Percentiles rank a stretch among this genome's conserved stretches.
phyloP scores from a whole-genome alignment of 2,329 filamentous ascomycete genomes.

The Apiospora koreana region DNA sequence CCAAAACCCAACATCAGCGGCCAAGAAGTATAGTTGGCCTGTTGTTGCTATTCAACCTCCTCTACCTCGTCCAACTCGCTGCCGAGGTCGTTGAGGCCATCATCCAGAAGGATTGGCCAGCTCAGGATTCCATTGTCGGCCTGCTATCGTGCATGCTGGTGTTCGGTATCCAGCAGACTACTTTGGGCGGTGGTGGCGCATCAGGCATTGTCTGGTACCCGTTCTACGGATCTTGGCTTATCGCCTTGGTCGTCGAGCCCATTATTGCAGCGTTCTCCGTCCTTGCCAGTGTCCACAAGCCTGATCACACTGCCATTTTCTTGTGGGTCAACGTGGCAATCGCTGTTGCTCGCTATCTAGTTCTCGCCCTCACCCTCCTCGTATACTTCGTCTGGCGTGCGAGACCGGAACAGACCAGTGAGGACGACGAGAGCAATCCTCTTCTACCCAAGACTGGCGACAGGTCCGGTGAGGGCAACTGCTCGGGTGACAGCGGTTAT shows the following conservation, averaged over 20 bases:
- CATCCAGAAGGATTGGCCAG: slow-evolving; percentile 38
- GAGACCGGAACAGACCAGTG: slow-evolving; percentile 23
- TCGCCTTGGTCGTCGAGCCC: slow-evolving; percentile 59
- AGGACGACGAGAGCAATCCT: slow-evolving; percentile 58
- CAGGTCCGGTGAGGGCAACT: slow-evolving; percentile 26
- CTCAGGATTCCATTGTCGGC: slow-evolving; percentile 54
- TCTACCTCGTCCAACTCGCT: slow-evolving; percentile 50
- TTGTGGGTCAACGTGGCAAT: slow-evolving; percentile 31
- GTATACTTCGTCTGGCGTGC: slow-evolving; percentile 28
- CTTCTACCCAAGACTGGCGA: slow-evolving; percentile 50
- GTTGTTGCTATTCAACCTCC: slow-evolving; percentile 43
- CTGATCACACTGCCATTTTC: slow-evolving; percentile 18
- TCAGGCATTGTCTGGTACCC: slow-evolving; percentile 60
- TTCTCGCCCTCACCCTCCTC: slow-evolving; percentile 28
- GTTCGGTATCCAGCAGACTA: slow-evolving; percentile 62
- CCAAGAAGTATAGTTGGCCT: slow-evolving; percentile 45
- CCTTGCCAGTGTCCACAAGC: slow-evolving; percentile 23
- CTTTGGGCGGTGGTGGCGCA: slow-evolving; percentile 46
- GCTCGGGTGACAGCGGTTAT: slow-evolving; percentile 39
- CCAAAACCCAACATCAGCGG: slow-evolving; percentile 38
- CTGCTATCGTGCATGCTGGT: slow-evolving; percentile 62
- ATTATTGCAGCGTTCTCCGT: slow-evolving; percentile 42
- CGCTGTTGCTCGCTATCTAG: slow-evolving; percentile 34
- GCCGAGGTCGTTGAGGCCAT: slow-evolving; percentile 39
- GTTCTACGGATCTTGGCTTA: slow-evolving; percentile 62